Base-by-base conservation (phyloP, 2,329 filamentous ascomycete species). In the Cladosporium oxysporum region DNA sequence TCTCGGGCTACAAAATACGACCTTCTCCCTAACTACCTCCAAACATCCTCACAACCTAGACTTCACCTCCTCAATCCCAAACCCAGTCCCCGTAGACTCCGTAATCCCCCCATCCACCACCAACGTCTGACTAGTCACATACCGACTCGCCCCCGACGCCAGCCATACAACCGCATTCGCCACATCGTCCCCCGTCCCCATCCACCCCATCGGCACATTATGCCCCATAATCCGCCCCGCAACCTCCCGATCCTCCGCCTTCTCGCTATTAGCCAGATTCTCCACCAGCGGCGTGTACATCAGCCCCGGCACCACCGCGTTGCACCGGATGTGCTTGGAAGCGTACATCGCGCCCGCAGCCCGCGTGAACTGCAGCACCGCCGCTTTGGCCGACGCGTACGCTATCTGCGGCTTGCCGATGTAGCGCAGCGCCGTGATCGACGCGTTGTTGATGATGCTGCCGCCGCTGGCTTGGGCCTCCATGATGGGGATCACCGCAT, bases 131-230 rank as follows among this genome's bases (percentile, higher is more conserved):
- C 92, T 93, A 69, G 91, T 97, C 61, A 97, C 87, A 76, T 91
- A 96, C 76, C 90, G 92, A 1, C 90, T 93, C 0, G 92, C 88
- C 62, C 96, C 90, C 64, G 90, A 91, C 74, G 96, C 93, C 67
- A 98, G 77, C 72, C 88, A 98, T 0, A 97, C 87, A 0, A 93
- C 97, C 1, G 93, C 91, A 78, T 98, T 93, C 0, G 92, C 91
- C 2, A 88, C 84, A 75, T 88, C 86, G 76, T 83, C 83, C 0
- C 84, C 82, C 73, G 85, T 82, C 0, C 86, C 86, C 81, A 88
- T 87, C 37, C 75, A 76, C 0, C 85, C 85, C 81, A 85, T 84
- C 0, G 86, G 87, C 1, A 88, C 85, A 71, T 88, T 85, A 14
- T 77, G 76, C 64, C 85, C 80, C 65, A 86, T 83, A 69, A 83